Percentiles rank a stretch among this genome's conserved stretches.
phyloP scores from a whole-genome alignment of 1,284 basidiomycete genomes.

The Chiua sp. region DNA sequence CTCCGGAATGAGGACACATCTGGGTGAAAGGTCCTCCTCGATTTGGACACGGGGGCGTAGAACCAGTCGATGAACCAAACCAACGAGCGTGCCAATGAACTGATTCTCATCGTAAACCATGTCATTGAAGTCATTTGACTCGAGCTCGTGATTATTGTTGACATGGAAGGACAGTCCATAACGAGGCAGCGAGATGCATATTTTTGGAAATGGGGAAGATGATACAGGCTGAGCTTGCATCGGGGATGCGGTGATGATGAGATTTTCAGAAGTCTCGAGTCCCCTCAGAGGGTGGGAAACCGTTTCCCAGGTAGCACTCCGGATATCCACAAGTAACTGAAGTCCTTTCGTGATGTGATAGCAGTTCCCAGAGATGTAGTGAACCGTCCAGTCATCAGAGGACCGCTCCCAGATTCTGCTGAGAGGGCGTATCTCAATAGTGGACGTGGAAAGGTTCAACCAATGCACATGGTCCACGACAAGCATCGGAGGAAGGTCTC shows the following conservation, averaged over 20 bases:
- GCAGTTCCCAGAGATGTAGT: neutral
- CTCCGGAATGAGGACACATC: slow-evolving; percentile 47
- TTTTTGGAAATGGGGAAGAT: too few relatives aligned
- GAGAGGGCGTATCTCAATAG: slow-evolving; percentile 44
- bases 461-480: slow-evolving; percentile 43
- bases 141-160: slow-evolving; percentile 30
- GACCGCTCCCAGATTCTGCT: slow-evolving; percentile 25
- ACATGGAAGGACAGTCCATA: slow-evolving; percentile 42
- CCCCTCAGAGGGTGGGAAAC: too few relatives aligned
- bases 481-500: slow-evolving; percentile 44
- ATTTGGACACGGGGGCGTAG: slow-evolving; percentile 33
- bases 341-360: slow-evolving; percentile 21
- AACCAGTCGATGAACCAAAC: slow-evolving; percentile 44
- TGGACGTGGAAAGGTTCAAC: slow-evolving; percentile 35
- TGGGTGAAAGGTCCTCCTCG: slow-evolving; percentile 10
- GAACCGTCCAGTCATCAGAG: slow-evolving; percentile 20
- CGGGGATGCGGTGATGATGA: neutral
- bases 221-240: too few relatives aligned
- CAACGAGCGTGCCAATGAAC: slow-evolving; percentile 30
- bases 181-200: slow-evolving; percentile 37
- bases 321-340: slow-evolving; percentile 33
- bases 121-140: slow-evolving; percentile 28
- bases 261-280: too few relatives aligned
- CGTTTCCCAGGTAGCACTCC: slow-evolving; percentile 20
- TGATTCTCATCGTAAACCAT: slow-evolving; percentile 31